Evolutionary conservation across 2,329 filamentous ascomycete genomes (phyloP).

Genomic region (Teratosphaeria epicoccoides): DNA sequence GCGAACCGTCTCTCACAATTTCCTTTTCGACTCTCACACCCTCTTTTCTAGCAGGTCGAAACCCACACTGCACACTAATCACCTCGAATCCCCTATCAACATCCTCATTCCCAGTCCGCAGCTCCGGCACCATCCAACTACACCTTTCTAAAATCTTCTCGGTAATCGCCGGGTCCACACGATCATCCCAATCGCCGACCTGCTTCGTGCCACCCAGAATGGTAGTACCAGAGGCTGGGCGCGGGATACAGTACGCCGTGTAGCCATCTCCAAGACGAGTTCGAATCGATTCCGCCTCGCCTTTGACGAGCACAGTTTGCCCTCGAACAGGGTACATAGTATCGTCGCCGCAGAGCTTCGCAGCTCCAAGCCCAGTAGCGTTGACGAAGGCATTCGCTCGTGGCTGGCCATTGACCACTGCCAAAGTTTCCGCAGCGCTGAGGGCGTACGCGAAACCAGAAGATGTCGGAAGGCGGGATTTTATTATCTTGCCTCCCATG

Average conservation of each 20-base stretch:
- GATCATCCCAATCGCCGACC: slow-evolving; percentile 25
- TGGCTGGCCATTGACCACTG: slow-evolving; percentile 2
- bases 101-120: slow-evolving; percentile 18
- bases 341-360: slow-evolving; percentile 26
- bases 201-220: slow-evolving; percentile 38
- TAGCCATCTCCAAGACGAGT: slow-evolving; percentile 21
- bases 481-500: slow-evolving; percentile 21
- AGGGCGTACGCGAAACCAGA: slow-evolving; percentile 23
- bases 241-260: slow-evolving; percentile 33
- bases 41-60: slow-evolving; percentile 35
- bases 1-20: slow-evolving; percentile 9
- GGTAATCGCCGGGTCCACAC: slow-evolving; percentile 25
- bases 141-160: slow-evolving; percentile 29
- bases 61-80: slow-evolving; percentile 32
- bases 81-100: slow-evolving; percentile 32
- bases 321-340: slow-evolving; percentile 34
- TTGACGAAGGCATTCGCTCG: slow-evolving; percentile 30
- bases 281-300: slow-evolving; percentile 27
- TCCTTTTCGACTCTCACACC: slow-evolving; percentile 35
- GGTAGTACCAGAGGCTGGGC: slow-evolving; percentile 30
- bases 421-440: slow-evolving; percentile 15
- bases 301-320: slow-evolving; percentile 37
- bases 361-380: slow-evolving; percentile 33
- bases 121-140: slow-evolving; percentile 26
- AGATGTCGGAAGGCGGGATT: slow-evolving; percentile 20